These are phyloP conservation scores for Angomonas desouzai DNA, from an alignment of 208 protist species.

Conservation along the genomic window DNA sequence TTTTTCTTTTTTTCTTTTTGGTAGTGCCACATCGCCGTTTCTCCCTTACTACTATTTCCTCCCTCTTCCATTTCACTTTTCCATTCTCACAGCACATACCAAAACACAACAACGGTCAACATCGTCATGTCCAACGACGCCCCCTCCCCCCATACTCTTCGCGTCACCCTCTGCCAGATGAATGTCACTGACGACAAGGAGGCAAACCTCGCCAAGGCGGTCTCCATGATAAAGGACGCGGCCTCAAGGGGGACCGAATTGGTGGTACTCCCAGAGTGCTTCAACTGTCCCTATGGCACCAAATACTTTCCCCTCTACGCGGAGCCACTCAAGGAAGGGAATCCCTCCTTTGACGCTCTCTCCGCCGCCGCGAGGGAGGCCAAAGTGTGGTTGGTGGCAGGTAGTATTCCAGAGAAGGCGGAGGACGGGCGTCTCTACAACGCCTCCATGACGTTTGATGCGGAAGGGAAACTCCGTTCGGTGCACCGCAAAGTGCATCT, in stretches of 20 bases:
- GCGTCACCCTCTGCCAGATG: constrained; percentile 91
- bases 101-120: too few relatives aligned
- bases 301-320: constrained; percentile 94
- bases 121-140: too few relatives aligned
- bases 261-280: constrained; percentile 92
- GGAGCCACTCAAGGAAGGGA: constrained; percentile 70
- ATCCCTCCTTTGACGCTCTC: constrained; percentile 75
- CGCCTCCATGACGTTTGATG: constrained; percentile 88
- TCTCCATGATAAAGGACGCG: constrained; percentile 63
- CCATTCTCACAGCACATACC: too few relatives aligned
- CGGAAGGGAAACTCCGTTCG: constrained; percentile 81
- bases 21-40: too few relatives aligned
- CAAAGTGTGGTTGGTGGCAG: constrained; percentile 84
- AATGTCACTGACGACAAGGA: constrained; percentile 59
- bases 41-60: too few relatives aligned
- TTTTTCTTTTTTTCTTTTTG: too few relatives aligned
- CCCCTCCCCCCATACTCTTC: too few relatives aligned
- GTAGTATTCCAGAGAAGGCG: constrained; percentile 95
- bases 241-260: constrained; percentile 75
- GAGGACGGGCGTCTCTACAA: constrained; percentile 92
- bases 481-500: constrained; percentile 95
- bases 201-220: constrained; percentile 81
- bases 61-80: too few relatives aligned
- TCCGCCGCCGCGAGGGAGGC: constrained; percentile 56
- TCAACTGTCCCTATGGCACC: constrained; percentile 95